Base-by-base conservation (phyloP, 805 yeast genomes). In the Candida parachauliodes region DNA sequence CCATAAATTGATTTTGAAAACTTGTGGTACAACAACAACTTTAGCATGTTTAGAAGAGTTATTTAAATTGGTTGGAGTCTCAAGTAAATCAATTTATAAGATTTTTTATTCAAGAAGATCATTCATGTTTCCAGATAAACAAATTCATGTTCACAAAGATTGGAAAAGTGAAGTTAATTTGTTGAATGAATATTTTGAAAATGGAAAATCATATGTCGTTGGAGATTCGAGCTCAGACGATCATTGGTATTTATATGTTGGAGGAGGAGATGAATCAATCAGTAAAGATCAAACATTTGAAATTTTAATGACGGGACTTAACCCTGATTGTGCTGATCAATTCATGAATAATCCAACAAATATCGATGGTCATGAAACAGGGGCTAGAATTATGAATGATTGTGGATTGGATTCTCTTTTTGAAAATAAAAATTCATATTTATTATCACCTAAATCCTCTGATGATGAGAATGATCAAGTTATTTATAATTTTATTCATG, bases 1-100 rank as follows among this genome's bases (percentile, higher is more conserved):
- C 14, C 89, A 88, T 62, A 88, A 85, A 58, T 51, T 93, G 45
- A 79, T 91, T 34, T 71, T 91, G 54, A 91, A 91, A 60, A 91
- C 98, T 4, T 91, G 98, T 59, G 98, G 98, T 6, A 89, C 97
- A 3, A 91, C 98, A 1, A 88, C 96, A 1, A 83, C 96, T 1
- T 70, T 91, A 40, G 75, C 79, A 17, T 91, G 96, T 47, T 60
- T 91, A 19, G 78, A 77, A 19, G 72, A 76, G 35, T 61, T 91
- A 35, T 76, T 85, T 44, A 75, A 76, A 32, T 48, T 50, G 11
- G 59, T 63, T n/a, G 28, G 27, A 5, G 11, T 40, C 5, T 38
- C 36, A 10, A 19, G 44, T 16, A 37, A 39, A 22, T 34, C 41
- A 5, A 56, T 60, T 19, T 75, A 72, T 60, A 76, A 83, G 48